These are phyloP conservation scores for Tilletia indica DNA, from an alignment of 1,284 basidiomycete genomes.

Conservation along the genomic window DNA sequence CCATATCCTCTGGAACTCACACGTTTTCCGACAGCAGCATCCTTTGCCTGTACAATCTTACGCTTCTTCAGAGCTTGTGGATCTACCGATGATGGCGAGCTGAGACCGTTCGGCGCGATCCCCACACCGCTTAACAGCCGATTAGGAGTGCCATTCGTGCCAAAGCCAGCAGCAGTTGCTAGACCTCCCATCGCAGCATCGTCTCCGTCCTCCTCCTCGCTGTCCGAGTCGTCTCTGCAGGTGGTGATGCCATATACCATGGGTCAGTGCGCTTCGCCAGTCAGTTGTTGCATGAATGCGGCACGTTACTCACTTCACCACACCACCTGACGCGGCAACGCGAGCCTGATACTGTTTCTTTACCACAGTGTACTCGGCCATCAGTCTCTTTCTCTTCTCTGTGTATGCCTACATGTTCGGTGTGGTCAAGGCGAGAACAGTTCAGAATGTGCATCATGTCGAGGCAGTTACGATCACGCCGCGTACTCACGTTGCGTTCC, in stretches of 20 bases:
- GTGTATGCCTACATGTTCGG: not conserved
- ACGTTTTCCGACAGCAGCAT: not conserved
- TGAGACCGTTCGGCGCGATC: not conserved
- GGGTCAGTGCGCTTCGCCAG: too few relatives aligned
- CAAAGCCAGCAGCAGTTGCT: not conserved
- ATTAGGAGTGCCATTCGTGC: not conserved
- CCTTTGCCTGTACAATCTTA: not conserved
- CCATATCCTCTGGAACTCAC: not conserved
- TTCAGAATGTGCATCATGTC: too few relatives aligned
- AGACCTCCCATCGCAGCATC: not conserved
- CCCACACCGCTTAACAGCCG: not conserved
- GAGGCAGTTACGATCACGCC: too few relatives aligned
- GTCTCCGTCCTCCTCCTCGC: not conserved
- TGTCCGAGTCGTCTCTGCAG: not conserved
- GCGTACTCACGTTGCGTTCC: slow-evolving; percentile 31
- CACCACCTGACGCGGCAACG: not conserved
- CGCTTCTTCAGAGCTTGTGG: slow-evolving; percentile 3
- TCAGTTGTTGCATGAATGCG: too few relatives aligned
- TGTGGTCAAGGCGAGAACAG: not conserved
- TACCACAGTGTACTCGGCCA: not conserved
- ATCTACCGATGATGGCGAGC: slow-evolving; percentile 1
- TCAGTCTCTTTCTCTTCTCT: slow-evolving; percentile 8
- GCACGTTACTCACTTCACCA: not conserved
- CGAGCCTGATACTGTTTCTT: slow-evolving; percentile 10
- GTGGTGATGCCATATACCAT: too few relatives aligned